Evolutionary conservation across 768 basidiomycete genomes (phyloP).

Genomic region (Cytidiella melzeri): DNA sequence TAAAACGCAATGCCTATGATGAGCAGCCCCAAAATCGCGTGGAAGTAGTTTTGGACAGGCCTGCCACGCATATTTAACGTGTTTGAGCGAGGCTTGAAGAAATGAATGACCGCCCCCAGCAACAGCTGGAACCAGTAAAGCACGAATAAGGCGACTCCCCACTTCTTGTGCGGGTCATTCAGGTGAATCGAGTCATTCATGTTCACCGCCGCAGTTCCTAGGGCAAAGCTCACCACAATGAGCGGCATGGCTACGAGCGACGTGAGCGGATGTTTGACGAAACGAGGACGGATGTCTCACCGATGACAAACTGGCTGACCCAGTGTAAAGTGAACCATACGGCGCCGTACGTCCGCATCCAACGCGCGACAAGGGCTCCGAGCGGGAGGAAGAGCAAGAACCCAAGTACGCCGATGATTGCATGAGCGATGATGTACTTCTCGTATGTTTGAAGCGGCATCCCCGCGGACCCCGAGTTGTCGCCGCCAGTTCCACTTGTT

Average conservation of each 20-base stretch:
- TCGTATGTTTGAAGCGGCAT: constrained; percentile 41
- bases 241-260: constrained; percentile 41
- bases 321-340: constrained; percentile 40
- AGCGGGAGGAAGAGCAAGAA: constrained; percentile 54
- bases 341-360: constrained; percentile 43
- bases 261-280: too few relatives aligned
- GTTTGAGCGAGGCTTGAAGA: constrained; percentile 38
- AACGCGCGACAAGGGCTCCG: constrained; percentile 52
- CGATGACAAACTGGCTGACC: constrained; percentile 41
- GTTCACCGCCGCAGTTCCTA: constrained; percentile 35
- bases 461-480: background rate
- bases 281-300: constrained; percentile 8
- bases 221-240: constrained; percentile 43
- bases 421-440: constrained; percentile 47
- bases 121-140: constrained; percentile 47
- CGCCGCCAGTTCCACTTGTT: background rate
- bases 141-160: constrained; percentile 46
- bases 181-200: constrained; percentile 28
- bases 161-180: constrained; percentile 42
- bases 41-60: constrained; percentile 37
- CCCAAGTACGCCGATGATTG: constrained; percentile 42
- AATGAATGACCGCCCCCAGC: constrained; percentile 48
- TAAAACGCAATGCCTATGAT: constrained; percentile 51
- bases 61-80: constrained; percentile 28
- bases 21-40: constrained; percentile 43